Evolutionary conservation across 2,329 filamentous ascomycete species (phyloP).

Genomic region (Beauveria sp.): DNA sequence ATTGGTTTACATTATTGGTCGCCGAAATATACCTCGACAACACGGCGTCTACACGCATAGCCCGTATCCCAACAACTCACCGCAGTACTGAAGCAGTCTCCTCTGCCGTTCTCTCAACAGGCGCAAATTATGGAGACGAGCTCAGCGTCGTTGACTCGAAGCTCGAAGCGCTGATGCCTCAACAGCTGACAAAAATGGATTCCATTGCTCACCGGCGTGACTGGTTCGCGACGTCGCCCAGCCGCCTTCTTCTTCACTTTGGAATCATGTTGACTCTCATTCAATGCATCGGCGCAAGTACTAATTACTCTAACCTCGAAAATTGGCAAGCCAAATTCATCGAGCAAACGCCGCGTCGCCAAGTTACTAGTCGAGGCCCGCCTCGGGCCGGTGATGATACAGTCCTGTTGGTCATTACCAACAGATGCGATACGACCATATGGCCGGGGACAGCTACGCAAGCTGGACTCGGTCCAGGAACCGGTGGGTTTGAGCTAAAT

Average conservation of each 20-base stretch:
- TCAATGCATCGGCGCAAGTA: not conserved
- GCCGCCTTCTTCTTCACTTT: not conserved
- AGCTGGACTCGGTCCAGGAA: conserved; percentile 57
- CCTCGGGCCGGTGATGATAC: conserved; percentile 28
- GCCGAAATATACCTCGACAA: not conserved
- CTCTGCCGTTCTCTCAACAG: not conserved
- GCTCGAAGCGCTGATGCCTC: not conserved
- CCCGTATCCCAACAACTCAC: not conserved
- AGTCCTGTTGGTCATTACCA: conserved; percentile 60
- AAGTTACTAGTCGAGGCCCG: conserved; percentile 23
- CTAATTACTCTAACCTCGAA: not conserved
- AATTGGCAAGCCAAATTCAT: conserved; percentile 22
- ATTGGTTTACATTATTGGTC: not conserved
- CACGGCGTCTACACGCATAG: not conserved
- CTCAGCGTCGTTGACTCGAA: not conserved
- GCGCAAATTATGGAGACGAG: not conserved
- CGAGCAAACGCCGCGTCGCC: conserved; percentile 18
- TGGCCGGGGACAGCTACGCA: conserved; percentile 74
- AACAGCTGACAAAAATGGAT: not conserved
- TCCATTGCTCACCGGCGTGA: not conserved
- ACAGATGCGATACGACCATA: conserved; percentile 62
- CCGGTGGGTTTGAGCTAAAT: conserved; percentile 60
- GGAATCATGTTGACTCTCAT: not conserved
- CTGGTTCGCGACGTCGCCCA: not conserved
- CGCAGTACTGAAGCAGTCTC: not conserved